Evolutionary conservation across 2,329 filamentous ascomycete genomes (phyloP).

Genomic region (Arachnopeziza araneosa): DNA sequence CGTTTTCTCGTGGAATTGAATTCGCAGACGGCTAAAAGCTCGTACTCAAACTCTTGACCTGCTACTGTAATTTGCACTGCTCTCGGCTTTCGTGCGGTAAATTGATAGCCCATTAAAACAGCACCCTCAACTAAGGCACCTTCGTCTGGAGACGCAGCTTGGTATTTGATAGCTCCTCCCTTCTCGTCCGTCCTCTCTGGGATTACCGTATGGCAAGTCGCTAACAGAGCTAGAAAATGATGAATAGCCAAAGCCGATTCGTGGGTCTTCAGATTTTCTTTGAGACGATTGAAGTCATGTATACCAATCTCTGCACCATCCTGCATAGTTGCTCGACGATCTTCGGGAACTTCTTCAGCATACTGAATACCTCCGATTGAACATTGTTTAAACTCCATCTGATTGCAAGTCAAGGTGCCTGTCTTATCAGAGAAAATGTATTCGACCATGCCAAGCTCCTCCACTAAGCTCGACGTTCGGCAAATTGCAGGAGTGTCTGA

Average conservation of each 20-base stretch:
- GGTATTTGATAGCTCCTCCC: conserved; percentile 83
- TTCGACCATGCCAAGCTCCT: conserved; percentile 96
- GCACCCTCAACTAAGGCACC: conserved; percentile 95
- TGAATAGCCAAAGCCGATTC: conserved; percentile 57
- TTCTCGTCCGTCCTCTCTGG: conserved; percentile 80
- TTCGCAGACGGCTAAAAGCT: conserved; percentile 93
- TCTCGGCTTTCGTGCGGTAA: conserved; percentile 82
- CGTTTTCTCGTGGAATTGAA: conserved; percentile 97
- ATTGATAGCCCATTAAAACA: conserved; percentile 77
- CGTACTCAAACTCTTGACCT: conserved; percentile 72
- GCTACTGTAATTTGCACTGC: conserved; percentile 77
- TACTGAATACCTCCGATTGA: conserved; percentile 93
- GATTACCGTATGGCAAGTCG: conserved; percentile 96
- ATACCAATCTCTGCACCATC: conserved; percentile 70
- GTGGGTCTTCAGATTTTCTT: conserved; percentile 54
- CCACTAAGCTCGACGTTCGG: conserved; percentile 90
- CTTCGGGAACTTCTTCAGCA: conserved; percentile 85
- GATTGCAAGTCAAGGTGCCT: conserved; percentile 93
- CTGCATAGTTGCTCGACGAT: conserved; percentile 72
- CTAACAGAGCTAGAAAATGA: conserved; percentile 80
- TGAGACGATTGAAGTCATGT: conserved; percentile 60
- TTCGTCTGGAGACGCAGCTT: conserved; percentile 95
- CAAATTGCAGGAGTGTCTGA: conserved; percentile 95
- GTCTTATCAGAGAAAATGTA: conserved; percentile 99
- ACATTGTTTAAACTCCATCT: conserved; percentile 98